Evolutionary conservation across 306 rosid species (phyloP), one percentile per base, ranked within the genome.

Genomic region (Astragalus membranaceus): DNA sequence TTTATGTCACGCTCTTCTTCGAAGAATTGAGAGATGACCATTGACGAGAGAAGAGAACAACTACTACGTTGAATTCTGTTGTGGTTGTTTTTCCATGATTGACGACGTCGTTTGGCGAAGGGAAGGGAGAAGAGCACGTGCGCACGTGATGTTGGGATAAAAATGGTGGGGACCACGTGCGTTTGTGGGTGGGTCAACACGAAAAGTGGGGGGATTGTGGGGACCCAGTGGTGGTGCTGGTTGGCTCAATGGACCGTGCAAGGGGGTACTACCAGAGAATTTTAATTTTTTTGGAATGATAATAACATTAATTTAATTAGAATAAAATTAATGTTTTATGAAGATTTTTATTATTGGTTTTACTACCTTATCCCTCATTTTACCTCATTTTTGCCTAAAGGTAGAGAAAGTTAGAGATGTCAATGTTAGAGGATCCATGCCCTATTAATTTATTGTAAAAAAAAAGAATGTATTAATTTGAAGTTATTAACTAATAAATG

Each of bases 1-100:
- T 79, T 91, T 78, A 87, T 88, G 88, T 75, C 91, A 20, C 75
- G 79, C 4, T 50, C 84, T 17, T 55, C 81, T 35, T 84, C 92
- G 0, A 81, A 86, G 48, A 73, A 67, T 43, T 90, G 85, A 90
- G 12, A 9, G 29, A n/a, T 9, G 9, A 36, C 41, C 8, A 7
- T 5, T 5, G 8, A 36, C 8, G 8, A 55, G 3, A 0, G 9
- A 20, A 39, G 17, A 20, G 29, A 42, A 48, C 7, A 15, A 9
- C 7, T 5, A 35, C 39, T 12, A 10, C 5, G 76, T 32, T 69
- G 70, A 49, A 46, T 47, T 20, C 1, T 23, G 13, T 59, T 12
- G 44, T 2, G 9, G 10, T 29, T 10, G 5, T n/a, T 8, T 59
- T 39, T 71, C 61, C 78, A 55, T 32, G 57, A 5, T 30, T 32